Conservation (phyloP, 768 basidiomycete genomes). For the Calvatia gigantea region DNA sequence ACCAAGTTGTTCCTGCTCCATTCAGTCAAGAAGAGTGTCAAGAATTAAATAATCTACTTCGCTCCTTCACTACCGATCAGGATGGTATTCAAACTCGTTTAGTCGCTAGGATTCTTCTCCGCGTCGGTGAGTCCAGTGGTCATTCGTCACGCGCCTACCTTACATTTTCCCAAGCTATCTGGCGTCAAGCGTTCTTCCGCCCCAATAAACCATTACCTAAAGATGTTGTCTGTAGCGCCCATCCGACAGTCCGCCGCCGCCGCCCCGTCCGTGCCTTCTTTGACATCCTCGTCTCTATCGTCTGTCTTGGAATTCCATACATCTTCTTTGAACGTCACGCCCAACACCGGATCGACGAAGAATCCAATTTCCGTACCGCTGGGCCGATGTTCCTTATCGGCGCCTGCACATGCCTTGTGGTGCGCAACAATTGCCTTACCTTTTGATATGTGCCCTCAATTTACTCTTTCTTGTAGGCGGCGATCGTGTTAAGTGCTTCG, state of each 20-base stretch:
- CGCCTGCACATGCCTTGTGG: constrained; percentile 62
- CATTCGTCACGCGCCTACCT: not conserved
- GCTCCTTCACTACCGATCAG: constrained; percentile 28
- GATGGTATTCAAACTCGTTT: constrained; percentile 52
- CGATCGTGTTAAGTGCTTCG: constrained; percentile 75
- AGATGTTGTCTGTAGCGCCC: constrained; percentile 33
- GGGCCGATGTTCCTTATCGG: constrained; percentile 62
- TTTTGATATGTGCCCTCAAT: constrained; percentile 13
- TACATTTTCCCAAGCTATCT: constrained; percentile 41
- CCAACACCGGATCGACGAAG: constrained; percentile 53
- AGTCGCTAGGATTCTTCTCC: constrained; percentile 63
- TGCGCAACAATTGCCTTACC: constrained; percentile 30
- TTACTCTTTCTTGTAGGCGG: constrained; percentile 48
- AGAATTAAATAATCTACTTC: constrained; percentile 61
- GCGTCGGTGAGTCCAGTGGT: constrained; percentile 51
- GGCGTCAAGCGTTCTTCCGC: constrained; percentile 70
- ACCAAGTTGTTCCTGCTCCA: constrained; percentile 54
- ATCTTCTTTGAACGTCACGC: constrained; percentile 58
- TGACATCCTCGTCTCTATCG: constrained; percentile 55
- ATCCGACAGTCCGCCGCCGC: constrained; percentile 25
- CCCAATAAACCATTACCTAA: constrained; percentile 63
- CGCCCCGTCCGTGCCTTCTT: constrained; percentile 41
- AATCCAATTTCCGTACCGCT: constrained; percentile 47
- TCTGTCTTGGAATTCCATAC: constrained; percentile 81
- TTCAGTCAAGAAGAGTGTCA: constrained; percentile 78